Evolutionary conservation across 768 basidiomycete species (phyloP).

Genomic region (Rhodotorula graminis): DNA sequence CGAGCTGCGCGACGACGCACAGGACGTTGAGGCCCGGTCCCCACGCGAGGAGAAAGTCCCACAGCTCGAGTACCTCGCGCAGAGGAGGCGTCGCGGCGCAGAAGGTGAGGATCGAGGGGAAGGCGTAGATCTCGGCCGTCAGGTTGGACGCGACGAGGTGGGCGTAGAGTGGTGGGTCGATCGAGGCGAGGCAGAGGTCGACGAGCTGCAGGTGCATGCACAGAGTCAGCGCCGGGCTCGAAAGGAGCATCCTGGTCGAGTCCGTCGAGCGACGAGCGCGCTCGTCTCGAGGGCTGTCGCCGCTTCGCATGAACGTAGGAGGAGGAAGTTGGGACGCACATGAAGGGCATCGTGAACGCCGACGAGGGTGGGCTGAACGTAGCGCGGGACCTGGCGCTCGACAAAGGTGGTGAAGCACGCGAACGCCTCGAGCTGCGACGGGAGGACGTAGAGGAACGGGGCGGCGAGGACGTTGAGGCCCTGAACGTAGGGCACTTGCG

Average conservation of each 20-base stretch:
- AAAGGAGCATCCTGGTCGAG: too few relatives aligned
- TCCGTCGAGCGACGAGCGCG: too few relatives aligned
- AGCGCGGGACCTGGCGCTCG: slow-evolving; percentile 88
- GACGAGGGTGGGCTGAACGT: slow-evolving; percentile 90
- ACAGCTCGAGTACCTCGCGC: slow-evolving; percentile 86
- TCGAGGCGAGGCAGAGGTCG: slow-evolving; percentile 82
- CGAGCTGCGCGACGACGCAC: slow-evolving; percentile 90
- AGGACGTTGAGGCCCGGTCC: slow-evolving; percentile 94
- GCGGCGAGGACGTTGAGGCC: slow-evolving; percentile 99
- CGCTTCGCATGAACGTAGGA: too few relatives aligned
- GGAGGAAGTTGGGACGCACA: too few relatives aligned
- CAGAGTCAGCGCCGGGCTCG: too few relatives aligned
- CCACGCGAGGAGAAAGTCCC: slow-evolving; percentile 96
- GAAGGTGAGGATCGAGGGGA: slow-evolving; percentile 89
- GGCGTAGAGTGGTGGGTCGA: slow-evolving; percentile 77
- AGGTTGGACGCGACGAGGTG: slow-evolving; percentile 84
- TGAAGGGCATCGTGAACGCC: slow-evolving; percentile 92
- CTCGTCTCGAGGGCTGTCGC: too few relatives aligned
- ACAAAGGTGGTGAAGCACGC: slow-evolving; percentile 95
- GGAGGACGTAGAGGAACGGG: slow-evolving; percentile 95
- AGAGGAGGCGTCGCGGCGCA: slow-evolving; percentile 96
- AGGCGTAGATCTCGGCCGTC: slow-evolving; percentile 93
- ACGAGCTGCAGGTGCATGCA: slow-evolving; percentile 59
- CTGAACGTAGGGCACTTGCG: slow-evolving; percentile 72
- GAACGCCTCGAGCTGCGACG: slow-evolving; percentile 96